These are phyloP conservation scores for Neurospora crassa DNA, from an alignment of 2,329 filamentous ascomycete species.

Conservation along the genomic window DNA sequence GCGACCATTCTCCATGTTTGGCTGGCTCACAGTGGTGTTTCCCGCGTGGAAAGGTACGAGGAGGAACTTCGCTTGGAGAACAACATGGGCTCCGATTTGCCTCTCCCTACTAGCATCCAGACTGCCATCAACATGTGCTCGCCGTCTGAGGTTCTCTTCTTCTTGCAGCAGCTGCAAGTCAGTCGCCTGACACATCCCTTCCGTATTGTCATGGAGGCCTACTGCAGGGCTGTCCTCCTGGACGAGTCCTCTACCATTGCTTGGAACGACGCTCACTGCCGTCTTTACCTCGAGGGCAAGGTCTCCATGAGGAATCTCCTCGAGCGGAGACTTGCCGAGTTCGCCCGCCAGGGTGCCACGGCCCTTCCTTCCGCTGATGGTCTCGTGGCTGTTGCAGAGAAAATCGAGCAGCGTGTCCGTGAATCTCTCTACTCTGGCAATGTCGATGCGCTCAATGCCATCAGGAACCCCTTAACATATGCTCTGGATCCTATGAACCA, in stretches of 20 bases:
- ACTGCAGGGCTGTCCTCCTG: constrained; percentile 20
- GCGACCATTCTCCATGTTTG: constrained; percentile 27
- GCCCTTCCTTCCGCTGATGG: constrained; percentile 1
- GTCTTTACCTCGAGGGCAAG: constrained; percentile 17
- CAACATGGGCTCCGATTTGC: constrained; percentile 3
- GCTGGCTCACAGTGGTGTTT: constrained; percentile 26
- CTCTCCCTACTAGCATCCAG: constrained; percentile 21
- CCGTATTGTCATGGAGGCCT: constrained; percentile 17
- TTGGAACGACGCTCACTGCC: constrained; percentile 22
- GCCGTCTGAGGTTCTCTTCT: constrained; percentile 21
- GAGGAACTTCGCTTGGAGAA: constrained; percentile 22
- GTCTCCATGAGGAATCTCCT: constrained; percentile 21
- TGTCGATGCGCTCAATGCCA: constrained; percentile 23
- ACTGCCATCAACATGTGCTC: constrained; percentile 21
- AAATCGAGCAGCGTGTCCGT: constrained; percentile 19
- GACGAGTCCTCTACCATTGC: constrained; percentile 18
- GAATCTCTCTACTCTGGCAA: constrained; percentile 23
- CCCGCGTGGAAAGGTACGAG: constrained; percentile 24
- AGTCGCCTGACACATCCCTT: constrained; percentile 18
- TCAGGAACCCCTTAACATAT: constrained; percentile 28
- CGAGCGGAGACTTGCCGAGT: constrained; percentile 17
- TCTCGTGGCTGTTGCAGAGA: constrained; percentile 6
- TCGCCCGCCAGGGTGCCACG: constrained; percentile 18
- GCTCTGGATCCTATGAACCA: constrained; percentile 20
- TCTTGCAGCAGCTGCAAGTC: constrained; percentile 24